Conservation (phyloP, 164 flowering plant genomes). For the Berberis vulgaris region DNA sequence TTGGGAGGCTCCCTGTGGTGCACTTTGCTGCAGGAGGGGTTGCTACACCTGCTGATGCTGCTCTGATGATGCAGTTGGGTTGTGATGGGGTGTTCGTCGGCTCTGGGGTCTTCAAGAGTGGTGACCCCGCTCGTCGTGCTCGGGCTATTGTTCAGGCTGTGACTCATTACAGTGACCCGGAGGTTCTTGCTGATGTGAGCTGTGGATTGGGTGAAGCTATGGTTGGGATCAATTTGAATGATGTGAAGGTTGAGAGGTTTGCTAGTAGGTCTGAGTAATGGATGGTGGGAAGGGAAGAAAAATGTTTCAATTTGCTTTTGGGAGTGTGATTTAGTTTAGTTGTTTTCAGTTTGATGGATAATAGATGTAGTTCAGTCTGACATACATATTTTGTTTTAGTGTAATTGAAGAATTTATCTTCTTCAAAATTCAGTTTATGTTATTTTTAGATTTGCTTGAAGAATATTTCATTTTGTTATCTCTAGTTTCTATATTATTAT, state of each 20-base stretch:
- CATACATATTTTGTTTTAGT: too few relatives aligned
- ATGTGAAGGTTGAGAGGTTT: conserved; percentile 27
- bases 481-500: too few relatives aligned
- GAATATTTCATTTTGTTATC: too few relatives aligned
- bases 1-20: conserved; percentile 42
- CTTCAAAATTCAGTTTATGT: too few relatives aligned
- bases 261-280: conserved; percentile 20
- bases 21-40: conserved; percentile 44
- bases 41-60: conserved; percentile 44
- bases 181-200: conserved; percentile 27
- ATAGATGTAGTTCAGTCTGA: too few relatives aligned
- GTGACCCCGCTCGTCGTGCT: conserved; percentile 24
- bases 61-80: conserved; percentile 46
- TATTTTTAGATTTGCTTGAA: too few relatives aligned
- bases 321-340: too few relatives aligned
- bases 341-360: too few relatives aligned
- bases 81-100: conserved; percentile 49
- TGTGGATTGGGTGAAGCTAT: conserved; percentile 33
- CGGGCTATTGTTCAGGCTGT: conserved; percentile 31
- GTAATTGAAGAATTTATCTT: too few relatives aligned
- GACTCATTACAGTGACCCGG: conserved; percentile 30
- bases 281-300: too few relatives aligned
- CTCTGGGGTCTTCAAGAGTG: conserved; percentile 38
- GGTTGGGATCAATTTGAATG: conserved; percentile 28
- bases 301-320: too few relatives aligned